phyloP scores from a whole-genome alignment of 2,329 filamentous ascomycete species.

The Ophiostoma sp. region DNA sequence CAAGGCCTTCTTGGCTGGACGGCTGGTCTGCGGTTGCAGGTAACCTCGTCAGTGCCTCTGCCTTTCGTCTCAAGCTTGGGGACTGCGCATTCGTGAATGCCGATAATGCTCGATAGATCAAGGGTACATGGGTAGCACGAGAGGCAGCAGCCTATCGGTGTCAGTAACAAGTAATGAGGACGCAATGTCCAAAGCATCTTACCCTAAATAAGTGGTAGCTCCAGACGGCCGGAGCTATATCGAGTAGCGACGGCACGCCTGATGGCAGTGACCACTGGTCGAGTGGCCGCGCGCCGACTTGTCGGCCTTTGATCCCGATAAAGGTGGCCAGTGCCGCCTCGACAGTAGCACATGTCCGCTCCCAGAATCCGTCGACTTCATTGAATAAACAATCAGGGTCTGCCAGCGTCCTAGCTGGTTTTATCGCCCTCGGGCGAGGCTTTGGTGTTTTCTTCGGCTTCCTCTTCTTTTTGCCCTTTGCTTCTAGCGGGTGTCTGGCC shows the following conservation, averaged over 20 bases:
- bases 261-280: not conserved
- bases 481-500: not conserved
- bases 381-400: not conserved
- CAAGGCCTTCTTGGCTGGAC: not conserved
- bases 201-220: conserved; percentile 25
- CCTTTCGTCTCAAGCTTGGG: conserved; percentile 22
- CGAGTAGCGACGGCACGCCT: conserved; percentile 18
- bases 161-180: not conserved
- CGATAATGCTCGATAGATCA: conserved; percentile 21
- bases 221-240: conserved; percentile 28
- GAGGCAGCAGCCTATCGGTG: conserved; percentile 17
- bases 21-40: not conserved
- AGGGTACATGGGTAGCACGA: conserved; percentile 17
- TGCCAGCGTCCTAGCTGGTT: too few species aligned
- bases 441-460: not conserved
- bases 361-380: not conserved
- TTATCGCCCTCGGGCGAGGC: not conserved
- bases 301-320: conserved; percentile 19
- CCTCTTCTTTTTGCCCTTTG: not conserved
- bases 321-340: conserved; percentile 17
- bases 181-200: not conserved
- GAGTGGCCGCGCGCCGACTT: conserved; percentile 13
- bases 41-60: not conserved
- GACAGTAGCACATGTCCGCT: not conserved
- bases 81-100: conserved; percentile 23